These are phyloP conservation scores for Salix caprea DNA, from an alignment of 345 rosid genomes.

Conservation along the genomic window DNA sequence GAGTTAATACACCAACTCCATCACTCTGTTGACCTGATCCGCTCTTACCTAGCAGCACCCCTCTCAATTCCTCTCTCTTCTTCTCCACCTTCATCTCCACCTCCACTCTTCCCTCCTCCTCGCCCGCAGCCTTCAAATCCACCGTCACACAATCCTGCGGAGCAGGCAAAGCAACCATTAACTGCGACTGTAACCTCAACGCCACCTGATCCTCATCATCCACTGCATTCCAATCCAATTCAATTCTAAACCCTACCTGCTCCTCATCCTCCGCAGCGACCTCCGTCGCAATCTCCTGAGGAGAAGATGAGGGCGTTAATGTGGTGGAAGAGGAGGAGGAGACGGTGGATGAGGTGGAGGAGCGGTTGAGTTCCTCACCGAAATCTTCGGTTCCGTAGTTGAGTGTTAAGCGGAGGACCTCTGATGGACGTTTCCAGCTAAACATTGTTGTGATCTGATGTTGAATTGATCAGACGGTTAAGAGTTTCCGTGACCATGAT, in stretches of 20 bases:
- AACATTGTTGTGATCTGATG: conserved; percentile 50
- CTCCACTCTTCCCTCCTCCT: conserved; percentile 40
- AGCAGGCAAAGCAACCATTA: conserved; percentile 86
- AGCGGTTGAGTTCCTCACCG: conserved; percentile 42
- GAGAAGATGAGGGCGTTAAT: conserved; percentile 17
- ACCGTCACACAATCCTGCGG: conserved; percentile 77
- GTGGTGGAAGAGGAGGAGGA: conserved; percentile 25
- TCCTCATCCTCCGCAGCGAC: conserved; percentile 47
- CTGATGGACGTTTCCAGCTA: conserved; percentile 93
- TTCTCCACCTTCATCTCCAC: conserved; percentile 73
- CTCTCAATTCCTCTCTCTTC: conserved; percentile 74
- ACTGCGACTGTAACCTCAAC: conserved; percentile 74
- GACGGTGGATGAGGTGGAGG: conserved; percentile 29
- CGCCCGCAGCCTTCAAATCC: conserved; percentile 39
- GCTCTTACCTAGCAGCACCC: conserved; percentile 57
- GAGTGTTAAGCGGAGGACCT: conserved; percentile 68
- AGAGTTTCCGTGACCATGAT: background rate
- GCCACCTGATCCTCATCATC: conserved; percentile 96
- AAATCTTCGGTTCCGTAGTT: conserved; percentile 67
- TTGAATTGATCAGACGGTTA: conserved; percentile 30
- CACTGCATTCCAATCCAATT: conserved; percentile 84
- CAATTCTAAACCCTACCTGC: conserved; percentile 52
- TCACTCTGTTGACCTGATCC: conserved; percentile 89
- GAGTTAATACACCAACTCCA: conserved; percentile 66
- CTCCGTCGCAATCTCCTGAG: conserved; percentile 1